Evolutionary conservation across 2,329 filamentous ascomycete species (phyloP).

Genomic region (Byssochlamys sp.): DNA sequence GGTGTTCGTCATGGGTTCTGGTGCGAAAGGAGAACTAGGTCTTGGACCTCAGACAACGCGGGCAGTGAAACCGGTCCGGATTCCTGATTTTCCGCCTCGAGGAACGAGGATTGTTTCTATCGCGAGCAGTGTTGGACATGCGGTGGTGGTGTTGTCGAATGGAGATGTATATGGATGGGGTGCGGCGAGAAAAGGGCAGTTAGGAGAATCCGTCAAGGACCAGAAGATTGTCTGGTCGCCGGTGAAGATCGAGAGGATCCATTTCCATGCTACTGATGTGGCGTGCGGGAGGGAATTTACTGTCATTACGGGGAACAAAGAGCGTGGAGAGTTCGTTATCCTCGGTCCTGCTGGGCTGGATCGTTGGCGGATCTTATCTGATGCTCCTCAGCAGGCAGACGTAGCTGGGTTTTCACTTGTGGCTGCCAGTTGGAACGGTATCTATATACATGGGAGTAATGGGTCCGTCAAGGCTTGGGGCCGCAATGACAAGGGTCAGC

Average conservation of each 20-base stretch:
- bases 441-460: constrained; percentile 59
- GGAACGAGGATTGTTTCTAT: constrained; percentile 54
- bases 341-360: constrained; percentile 60
- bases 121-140: constrained; percentile 67
- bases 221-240: constrained; percentile 49
- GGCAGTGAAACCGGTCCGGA: constrained; percentile 32
- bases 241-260: constrained; percentile 48
- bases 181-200: constrained; percentile 71
- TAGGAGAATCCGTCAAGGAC: constrained; percentile 49
- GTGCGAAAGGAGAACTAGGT: constrained; percentile 64
- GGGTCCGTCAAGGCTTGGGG: constrained; percentile 65
- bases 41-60: constrained; percentile 36
- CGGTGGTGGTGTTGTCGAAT: constrained; percentile 60
- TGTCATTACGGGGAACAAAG: constrained; percentile 51
- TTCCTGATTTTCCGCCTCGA: constrained; percentile 56
- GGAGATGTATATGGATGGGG: constrained; percentile 85
- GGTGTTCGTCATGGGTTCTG: constrained; percentile 57
- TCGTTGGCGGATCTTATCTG: constrained; percentile 50
- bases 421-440: constrained; percentile 69
- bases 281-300: constrained; percentile 82
- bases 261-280: constrained; percentile 56
- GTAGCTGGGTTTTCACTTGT: constrained; percentile 57
- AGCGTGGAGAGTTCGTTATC: constrained; percentile 52
- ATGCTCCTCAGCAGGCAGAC: constrained; percentile 39
- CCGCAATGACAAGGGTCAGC: constrained; percentile 72